phyloP scores from a whole-genome alignment of 768 basidiomycete genomes.

The Mycena belliarum region DNA sequence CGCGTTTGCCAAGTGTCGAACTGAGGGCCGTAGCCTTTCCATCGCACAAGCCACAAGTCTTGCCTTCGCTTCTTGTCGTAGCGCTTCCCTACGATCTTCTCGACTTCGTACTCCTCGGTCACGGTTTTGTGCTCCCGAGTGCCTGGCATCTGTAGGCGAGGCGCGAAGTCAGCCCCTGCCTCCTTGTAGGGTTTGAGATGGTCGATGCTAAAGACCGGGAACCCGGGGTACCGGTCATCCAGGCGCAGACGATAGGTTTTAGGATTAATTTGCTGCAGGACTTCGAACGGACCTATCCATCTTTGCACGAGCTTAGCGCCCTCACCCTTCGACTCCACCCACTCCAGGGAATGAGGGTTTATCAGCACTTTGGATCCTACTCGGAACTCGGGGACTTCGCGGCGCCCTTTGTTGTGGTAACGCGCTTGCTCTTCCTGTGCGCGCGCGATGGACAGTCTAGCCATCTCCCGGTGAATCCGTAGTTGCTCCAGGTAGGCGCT shows the following conservation, averaged over 20 bases:
- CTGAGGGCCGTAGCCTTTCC: neutral
- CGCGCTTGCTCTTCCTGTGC: neutral
- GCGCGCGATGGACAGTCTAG: neutral
- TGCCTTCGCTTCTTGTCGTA: neutral
- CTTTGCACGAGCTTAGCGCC: neutral
- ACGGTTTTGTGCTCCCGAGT: neutral
- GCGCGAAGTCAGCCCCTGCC: neutral
- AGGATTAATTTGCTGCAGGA: neutral
- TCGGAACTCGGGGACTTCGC: neutral
- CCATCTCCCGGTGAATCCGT: neutral
- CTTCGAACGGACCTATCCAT: neutral
- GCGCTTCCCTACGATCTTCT: neutral
- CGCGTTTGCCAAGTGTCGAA: neutral
- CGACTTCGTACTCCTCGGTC: neutral
- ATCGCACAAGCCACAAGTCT: neutral
- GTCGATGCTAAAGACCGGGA: neutral
- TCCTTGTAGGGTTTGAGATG: neutral
- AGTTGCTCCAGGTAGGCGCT: neutral
- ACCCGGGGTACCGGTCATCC: neutral
- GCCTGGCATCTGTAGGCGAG: neutral
- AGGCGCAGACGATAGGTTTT: neutral
- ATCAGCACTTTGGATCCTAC: neutral
- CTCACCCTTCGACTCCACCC: neutral
- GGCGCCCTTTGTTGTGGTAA: neutral
- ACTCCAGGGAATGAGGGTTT: neutral